Evolutionary conservation across 441 rosid genomes (phyloP).

Genomic region (Pelargonium citronellum): DNA sequence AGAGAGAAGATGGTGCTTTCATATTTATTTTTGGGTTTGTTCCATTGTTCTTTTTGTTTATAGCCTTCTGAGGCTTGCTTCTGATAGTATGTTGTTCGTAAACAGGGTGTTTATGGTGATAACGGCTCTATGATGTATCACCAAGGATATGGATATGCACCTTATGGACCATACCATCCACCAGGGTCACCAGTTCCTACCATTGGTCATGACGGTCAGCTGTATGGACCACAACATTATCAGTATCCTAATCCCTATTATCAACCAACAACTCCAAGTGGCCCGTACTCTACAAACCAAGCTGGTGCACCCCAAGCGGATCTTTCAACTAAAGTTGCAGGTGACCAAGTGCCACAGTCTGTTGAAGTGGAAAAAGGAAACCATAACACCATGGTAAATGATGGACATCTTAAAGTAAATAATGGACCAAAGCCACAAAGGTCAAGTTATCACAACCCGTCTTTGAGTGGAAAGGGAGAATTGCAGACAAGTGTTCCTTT

Average conservation of each 20-base stretch:
- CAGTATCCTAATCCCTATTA: constrained; percentile 67
- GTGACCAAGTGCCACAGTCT: constrained; percentile 54
- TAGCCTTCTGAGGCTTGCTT: not conserved
- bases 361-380: constrained; percentile 44
- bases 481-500: no score
- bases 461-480: no score
- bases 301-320: constrained; percentile 45
- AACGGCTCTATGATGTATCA: constrained; percentile 59
- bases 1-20: no score
- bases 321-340: constrained; percentile 33
- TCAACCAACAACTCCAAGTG: constrained; percentile 48
- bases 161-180: constrained; percentile 68
- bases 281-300: constrained; percentile 43
- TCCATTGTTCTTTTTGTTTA: no score
- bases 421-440: constrained; percentile 22
- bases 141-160: constrained; percentile 54
- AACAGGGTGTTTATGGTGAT: constrained; percentile 58
- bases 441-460: no score
- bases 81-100: constrained; percentile 22
- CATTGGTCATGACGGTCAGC: constrained; percentile 58
- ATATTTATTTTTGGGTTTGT: no score
- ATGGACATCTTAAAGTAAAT: constrained; percentile 42
- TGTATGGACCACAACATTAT: constrained; percentile 71
- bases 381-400: constrained; percentile 38
- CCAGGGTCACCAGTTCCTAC: constrained; percentile 68